Percentiles rank a stretch among this genome's conserved stretches.
These are phyloP conservation scores for Craspedostauros australis DNA, from an alignment of 108 stramenopile species.

Conservation along the genomic window DNA sequence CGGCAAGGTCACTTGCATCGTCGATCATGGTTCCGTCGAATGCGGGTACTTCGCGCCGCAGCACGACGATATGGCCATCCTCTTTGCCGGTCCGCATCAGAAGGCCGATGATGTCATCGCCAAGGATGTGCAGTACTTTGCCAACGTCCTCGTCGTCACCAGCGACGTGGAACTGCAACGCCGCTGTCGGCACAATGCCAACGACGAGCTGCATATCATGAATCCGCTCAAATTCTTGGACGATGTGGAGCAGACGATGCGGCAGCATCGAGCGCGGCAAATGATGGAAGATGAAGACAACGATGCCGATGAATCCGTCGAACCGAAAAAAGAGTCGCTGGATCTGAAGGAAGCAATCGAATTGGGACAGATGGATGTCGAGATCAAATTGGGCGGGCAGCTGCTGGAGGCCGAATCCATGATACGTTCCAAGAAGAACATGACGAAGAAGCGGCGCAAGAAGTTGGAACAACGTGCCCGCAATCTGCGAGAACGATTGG, in stretches of 20 bases:
- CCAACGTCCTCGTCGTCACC: slow-evolving; percentile 47
- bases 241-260: slow-evolving; percentile 14
- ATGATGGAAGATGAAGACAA: neutral
- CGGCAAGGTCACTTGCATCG: slow-evolving; percentile 31
- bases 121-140: slow-evolving; percentile 20
- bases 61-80: slow-evolving; percentile 16
- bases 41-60: slow-evolving; percentile 37
- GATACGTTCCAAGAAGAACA: slow-evolving; percentile 18
- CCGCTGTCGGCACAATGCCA: slow-evolving; percentile 19
- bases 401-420: slow-evolving; percentile 28
- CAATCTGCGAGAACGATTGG: slow-evolving; percentile 7
- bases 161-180: slow-evolving; percentile 44
- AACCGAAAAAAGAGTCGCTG: neutral
- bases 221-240: slow-evolving; percentile 27
- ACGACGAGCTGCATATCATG: slow-evolving; percentile 28
- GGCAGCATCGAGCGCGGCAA: neutral
- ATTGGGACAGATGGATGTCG: slow-evolving; percentile 11
- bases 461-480: slow-evolving; percentile 18
- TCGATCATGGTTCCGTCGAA: slow-evolving; percentile 50
- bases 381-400: slow-evolving; percentile 18
- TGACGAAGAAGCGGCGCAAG: slow-evolving; percentile 24
- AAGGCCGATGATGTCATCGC: slow-evolving; percentile 78
- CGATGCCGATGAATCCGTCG: neutral
- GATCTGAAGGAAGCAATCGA: slow-evolving; percentile 2
- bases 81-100: slow-evolving; percentile 45